Evolutionary conservation across 805 yeast genomes (phyloP).

Genomic region (Myxozyma vanderwaltii): DNA sequence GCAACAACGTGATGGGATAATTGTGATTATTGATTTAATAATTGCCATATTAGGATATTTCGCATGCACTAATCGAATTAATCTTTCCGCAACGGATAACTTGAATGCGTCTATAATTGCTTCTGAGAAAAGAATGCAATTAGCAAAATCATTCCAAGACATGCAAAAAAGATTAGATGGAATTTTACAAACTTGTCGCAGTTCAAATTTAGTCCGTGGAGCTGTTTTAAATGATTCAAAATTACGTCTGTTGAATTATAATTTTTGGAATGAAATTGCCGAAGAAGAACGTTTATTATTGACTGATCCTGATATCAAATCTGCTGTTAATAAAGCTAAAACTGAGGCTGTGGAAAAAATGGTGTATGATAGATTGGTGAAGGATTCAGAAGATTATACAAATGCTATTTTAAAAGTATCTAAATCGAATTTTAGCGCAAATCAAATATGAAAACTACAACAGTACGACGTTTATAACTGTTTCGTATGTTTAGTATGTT

Average conservation of each 20-base stretch:
- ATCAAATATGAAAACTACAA: background rate
- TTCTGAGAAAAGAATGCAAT: background rate
- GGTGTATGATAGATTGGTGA: background rate
- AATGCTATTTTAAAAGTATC: background rate
- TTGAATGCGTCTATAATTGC: background rate
- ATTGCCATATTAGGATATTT: slow-evolving; percentile 4
- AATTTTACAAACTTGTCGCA: slow-evolving; percentile 6
- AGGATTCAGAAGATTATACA: slow-evolving; percentile 5
- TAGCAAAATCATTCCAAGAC: background rate
- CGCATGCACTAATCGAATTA: slow-evolving; percentile 1
- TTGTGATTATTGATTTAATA: background rate
- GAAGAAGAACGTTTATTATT: slow-evolving; percentile 1
- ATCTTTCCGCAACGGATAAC: background rate
- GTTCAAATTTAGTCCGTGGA: slow-evolving; percentile 13
- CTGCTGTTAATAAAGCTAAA: background rate
- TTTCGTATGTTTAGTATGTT: too few species aligned
- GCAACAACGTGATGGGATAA: slow-evolving; percentile 9
- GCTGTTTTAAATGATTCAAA: background rate
- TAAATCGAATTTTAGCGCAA: background rate
- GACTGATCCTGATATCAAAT: background rate
- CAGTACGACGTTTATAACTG: too few species aligned
- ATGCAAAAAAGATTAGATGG: background rate
- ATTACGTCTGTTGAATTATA: background rate
- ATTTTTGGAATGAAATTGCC: slow-evolving; percentile 5
- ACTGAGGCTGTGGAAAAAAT: background rate